Conservation (phyloP, 1,284 basidiomycete species). For the Cystobasidium sp. region DNA sequence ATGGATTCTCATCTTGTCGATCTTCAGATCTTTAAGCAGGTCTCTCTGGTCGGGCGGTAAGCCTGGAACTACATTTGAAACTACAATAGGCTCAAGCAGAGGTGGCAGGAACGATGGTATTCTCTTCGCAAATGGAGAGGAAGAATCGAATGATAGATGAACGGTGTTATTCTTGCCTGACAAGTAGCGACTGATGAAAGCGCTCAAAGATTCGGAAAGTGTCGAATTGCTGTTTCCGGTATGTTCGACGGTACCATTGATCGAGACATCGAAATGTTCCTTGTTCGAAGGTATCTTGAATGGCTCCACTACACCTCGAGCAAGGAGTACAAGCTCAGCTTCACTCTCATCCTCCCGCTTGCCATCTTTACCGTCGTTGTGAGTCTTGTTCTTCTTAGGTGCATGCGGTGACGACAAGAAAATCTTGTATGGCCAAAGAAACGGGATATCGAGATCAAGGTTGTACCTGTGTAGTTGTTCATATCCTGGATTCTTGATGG, state of each 20-base stretch:
- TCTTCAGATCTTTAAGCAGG: conserved; percentile 50
- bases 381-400: neutral
- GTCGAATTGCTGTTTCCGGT: conserved; percentile 44
- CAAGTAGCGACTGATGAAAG: conserved; percentile 50
- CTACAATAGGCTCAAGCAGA: conserved; percentile 28
- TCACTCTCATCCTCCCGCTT: neutral
- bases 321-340: conserved; percentile 42
- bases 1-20: conserved; percentile 49
- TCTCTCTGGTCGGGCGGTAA: conserved; percentile 42
- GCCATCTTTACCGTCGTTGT: neutral
- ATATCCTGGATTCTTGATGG: conserved; percentile 39
- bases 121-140: conserved; percentile 37
- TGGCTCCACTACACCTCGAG: conserved; percentile 46
- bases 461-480: conserved; percentile 23
- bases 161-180: conserved; percentile 47
- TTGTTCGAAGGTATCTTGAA: conserved; percentile 44
- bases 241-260: conserved; percentile 48
- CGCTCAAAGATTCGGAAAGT: conserved; percentile 43
- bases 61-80: conserved; percentile 43
- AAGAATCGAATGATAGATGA: conserved; percentile 46
- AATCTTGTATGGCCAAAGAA: conserved; percentile 41
- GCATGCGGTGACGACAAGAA: conserved; percentile 18
- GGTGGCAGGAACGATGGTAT: conserved; percentile 45
- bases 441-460: conserved; percentile 38
- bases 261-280: conserved; percentile 38